Percentiles rank a stretch among this genome's conserved stretches.
phyloP scores from a whole-genome alignment of 257 asterid species.

The Nicotiana knightiana region DNA sequence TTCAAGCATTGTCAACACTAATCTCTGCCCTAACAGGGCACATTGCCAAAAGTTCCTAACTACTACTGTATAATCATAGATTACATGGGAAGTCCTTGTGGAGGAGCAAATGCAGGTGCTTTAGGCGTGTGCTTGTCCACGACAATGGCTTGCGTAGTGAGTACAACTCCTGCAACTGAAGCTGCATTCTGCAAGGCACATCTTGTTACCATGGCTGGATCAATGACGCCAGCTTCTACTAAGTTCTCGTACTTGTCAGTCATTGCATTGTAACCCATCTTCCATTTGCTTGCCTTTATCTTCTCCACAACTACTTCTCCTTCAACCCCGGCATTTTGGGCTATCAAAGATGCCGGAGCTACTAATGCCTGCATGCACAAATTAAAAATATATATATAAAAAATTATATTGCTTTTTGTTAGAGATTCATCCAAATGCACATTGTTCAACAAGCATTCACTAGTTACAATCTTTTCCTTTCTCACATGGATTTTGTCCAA shows the following conservation, averaged over 20 bases:
- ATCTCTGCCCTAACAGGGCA: no score
- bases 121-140: slow-evolving; percentile 79
- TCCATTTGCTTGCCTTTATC: slow-evolving; percentile 72
- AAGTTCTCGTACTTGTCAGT: slow-evolving; percentile 64
- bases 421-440: neutral
- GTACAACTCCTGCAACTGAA: slow-evolving; percentile 96
- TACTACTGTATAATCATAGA: neutral
- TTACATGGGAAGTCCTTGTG: slow-evolving; percentile 32
- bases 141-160: slow-evolving; percentile 94
- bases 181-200: slow-evolving; percentile 82
- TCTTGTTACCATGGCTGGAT: slow-evolving; percentile 95
- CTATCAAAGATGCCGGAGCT: slow-evolving; percentile 82
- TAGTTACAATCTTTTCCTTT: neutral
- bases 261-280: slow-evolving; percentile 91
- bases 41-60: neutral
- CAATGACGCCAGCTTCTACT: slow-evolving; percentile 82
- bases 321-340: slow-evolving; percentile 88
- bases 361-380: slow-evolving; percentile 53
- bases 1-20: neutral
- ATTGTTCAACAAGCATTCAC: neutral
- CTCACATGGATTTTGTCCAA: neutral
- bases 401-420: neutral
- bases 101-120: slow-evolving; percentile 35
- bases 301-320: slow-evolving; percentile 97
- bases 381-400: neutral